phyloP scores from a whole-genome alignment of 1,284 basidiomycete species.

The Papiliotrema flavescens region DNA sequence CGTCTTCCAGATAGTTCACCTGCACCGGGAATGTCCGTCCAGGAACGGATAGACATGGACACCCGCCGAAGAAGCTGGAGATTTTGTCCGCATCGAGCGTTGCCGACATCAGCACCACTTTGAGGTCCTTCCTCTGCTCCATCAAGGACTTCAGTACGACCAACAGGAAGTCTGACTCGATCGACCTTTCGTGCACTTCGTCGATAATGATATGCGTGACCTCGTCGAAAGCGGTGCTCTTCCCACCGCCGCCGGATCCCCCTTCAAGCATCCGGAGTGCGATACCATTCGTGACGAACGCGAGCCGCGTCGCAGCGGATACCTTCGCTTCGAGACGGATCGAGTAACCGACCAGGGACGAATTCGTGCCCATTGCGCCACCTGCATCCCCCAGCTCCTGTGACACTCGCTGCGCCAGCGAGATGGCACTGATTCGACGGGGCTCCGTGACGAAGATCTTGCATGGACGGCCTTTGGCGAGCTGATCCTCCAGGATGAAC shows the following conservation, averaged over 20 bases:
- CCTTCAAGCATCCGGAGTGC: slow-evolving; percentile 91
- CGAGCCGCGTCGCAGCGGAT: slow-evolving; percentile 71
- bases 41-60: slow-evolving; percentile 83
- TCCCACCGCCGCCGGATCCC: slow-evolving; percentile 51
- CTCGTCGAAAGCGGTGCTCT: slow-evolving; percentile 81
- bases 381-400: slow-evolving; percentile 84
- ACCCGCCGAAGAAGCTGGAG: slow-evolving; percentile 86
- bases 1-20: slow-evolving; percentile 85
- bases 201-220: slow-evolving; percentile 60
- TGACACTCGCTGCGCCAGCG: slow-evolving; percentile 92
- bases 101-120: slow-evolving; percentile 95
- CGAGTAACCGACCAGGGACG: slow-evolving; percentile 89
- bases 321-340: slow-evolving; percentile 90
- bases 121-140: slow-evolving; percentile 73
- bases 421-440: slow-evolving; percentile 93
- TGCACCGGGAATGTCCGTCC: slow-evolving; percentile 97
- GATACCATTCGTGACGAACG: slow-evolving; percentile 92
- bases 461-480: slow-evolving; percentile 76
- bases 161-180: slow-evolving; percentile 95
- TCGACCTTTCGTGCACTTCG: slow-evolving; percentile 81
- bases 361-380: slow-evolving; percentile 71
- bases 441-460: slow-evolving; percentile 97
- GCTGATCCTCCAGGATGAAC: slow-evolving; percentile 88
- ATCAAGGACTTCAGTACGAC: slow-evolving; percentile 92
- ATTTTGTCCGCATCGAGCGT: slow-evolving; percentile 94